Base-by-base conservation (phyloP, 2,329 filamentous ascomycete genomes). In the Furcasterigmium furcatum region DNA sequence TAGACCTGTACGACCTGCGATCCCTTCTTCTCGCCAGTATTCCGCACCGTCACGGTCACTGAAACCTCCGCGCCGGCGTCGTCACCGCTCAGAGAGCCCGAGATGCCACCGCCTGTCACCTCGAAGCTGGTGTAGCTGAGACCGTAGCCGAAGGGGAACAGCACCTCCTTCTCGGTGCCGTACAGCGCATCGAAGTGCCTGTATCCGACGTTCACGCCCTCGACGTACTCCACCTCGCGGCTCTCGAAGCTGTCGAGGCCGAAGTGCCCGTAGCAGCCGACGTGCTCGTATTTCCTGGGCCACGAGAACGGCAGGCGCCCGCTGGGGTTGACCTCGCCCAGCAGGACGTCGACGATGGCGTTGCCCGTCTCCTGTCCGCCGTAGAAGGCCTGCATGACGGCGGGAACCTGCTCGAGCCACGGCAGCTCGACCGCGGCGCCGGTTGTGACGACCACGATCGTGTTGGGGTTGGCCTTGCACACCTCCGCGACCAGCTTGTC, bases 301-400 rank as follows among this genome's bases (percentile, higher is more conserved):
- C 87, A 89, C 10, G 45, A 38, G 4, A 38, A 5, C 8, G 45
- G 39, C 8, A 46, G 40, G 4, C 19, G 36, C 5, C 45, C 45
- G n/a, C n/a, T 18, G 1, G 84, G 84, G 51, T 82, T 85, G 38
- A 79, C 70, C 25, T 76, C 71, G 22, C 83, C 84, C 41, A 81
- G 80, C 4, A 87, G 67, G 2, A 86, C 74, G 53, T 87, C 82
- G 1, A 79, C 80, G 41, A 87, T 78, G 1, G 80, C 80, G 52
- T 86, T 83, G 1, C 84, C 84, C 18, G 77, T 76, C 62, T 87
- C 84, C 54, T 87, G 82, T 2, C 84, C 84, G 36, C 80, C 77
- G 58, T 91, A 94, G 87, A 88, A 92, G 9, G 87, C 87, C 57
- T 91, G 86, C 2, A 91, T 58, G 2, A 85, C 74, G 8, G 77